phyloP scores from a whole-genome alignment of 306 rosid species.

The Nissolia schottii region DNA sequence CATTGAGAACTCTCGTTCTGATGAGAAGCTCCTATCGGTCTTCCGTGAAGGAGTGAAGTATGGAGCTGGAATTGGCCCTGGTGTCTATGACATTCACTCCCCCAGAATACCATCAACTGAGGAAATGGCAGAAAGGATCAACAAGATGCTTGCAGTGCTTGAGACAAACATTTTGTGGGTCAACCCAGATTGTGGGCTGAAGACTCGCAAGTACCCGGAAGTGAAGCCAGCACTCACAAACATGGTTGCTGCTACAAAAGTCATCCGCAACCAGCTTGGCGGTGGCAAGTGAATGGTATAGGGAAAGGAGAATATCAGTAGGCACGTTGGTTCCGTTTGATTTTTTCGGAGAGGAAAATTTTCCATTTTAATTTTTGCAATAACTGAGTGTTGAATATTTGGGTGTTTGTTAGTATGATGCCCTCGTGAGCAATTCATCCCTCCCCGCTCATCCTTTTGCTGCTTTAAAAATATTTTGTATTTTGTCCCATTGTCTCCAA shows the following conservation, averaged over 20 bases:
- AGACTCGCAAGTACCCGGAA: conserved; percentile 76
- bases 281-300: conserved; percentile 48
- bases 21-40: conserved; percentile 79
- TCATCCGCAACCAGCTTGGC: conserved; percentile 66
- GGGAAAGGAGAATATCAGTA: conserved; percentile 7
- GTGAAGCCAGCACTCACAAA: conserved; percentile 76
- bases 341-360: neutral
- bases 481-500: conserved; percentile 20
- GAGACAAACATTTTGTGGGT: conserved; percentile 84
- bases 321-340: conserved; percentile 4
- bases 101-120: conserved; percentile 80
- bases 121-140: conserved; percentile 81
- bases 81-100: conserved; percentile 87
- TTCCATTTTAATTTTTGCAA: conserved; percentile 26
- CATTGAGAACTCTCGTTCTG: conserved; percentile 91
- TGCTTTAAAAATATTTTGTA: conserved; percentile 8
- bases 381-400: conserved; percentile 44
- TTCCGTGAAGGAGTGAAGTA: conserved; percentile 92
- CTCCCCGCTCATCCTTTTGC: neutral
- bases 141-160: conserved; percentile 88
- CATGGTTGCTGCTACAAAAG: conserved; percentile 77
- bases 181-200: conserved; percentile 86
- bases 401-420: conserved; percentile 27
- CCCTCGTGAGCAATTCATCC: neutral
- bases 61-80: conserved; percentile 90